Evolutionary conservation across 164 flowering plant genomes (phyloP).

Genomic region (Magnolia kwangsiensis): DNA sequence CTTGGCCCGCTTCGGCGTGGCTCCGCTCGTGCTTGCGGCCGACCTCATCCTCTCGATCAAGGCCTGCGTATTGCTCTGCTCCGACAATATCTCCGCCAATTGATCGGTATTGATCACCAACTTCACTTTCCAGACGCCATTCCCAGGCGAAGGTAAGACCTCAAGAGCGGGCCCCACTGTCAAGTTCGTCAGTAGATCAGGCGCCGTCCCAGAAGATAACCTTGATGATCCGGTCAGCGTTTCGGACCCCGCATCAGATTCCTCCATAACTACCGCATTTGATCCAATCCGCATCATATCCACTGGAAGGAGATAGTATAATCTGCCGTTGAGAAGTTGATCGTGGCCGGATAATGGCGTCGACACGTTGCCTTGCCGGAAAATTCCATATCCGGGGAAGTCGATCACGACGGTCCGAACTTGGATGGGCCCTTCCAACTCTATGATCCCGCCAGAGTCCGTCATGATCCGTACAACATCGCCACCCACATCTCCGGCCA

Average conservation of each 20-base stretch:
- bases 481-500: slow-evolving; percentile 9
- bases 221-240: slow-evolving; percentile 14
- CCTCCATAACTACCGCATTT: not conserved
- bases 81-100: slow-evolving; percentile 55
- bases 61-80: slow-evolving; percentile 56
- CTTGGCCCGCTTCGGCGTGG: slow-evolving; percentile 15
- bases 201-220: slow-evolving; percentile 15
- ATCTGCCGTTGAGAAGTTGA: slow-evolving; percentile 27
- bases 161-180: slow-evolving; percentile 32
- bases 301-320: slow-evolving; percentile 54
- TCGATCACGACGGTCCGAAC: slow-evolving; percentile 28
- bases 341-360: slow-evolving; percentile 32
- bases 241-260: slow-evolving; percentile 1
- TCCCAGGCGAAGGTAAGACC: slow-evolving; percentile 42
- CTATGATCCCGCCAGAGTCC: slow-evolving; percentile 41
- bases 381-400: slow-evolving; percentile 54
- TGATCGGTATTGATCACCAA: slow-evolving; percentile 49
- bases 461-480: slow-evolving; percentile 30
- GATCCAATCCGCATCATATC: not conserved
- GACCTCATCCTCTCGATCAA: slow-evolving; percentile 61
- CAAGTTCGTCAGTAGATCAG: slow-evolving; percentile 16
- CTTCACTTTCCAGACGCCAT: slow-evolving; percentile 71
- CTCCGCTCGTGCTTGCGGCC: slow-evolving; percentile 30
- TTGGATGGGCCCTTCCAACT: slow-evolving; percentile 35
- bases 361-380: slow-evolving; percentile 25